Percentiles rank a stretch among this genome's conserved stretches.
Conservation (phyloP, 2,329 filamentous ascomycete genomes). For the Fusarium nematophilum region DNA sequence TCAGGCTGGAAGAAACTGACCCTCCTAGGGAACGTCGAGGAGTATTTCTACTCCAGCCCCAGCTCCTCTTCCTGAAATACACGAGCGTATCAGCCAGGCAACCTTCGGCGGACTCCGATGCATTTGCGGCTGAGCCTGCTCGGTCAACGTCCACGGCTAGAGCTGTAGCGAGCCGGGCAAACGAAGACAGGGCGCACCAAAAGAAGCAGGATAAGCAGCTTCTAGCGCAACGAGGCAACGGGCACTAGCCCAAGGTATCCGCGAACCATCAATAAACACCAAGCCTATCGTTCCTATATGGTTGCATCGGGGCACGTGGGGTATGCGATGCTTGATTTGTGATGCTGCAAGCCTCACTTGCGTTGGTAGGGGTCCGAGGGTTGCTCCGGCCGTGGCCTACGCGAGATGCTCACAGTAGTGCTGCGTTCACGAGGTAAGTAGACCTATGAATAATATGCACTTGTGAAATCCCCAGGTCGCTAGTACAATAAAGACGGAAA, state of each 20-base stretch:
- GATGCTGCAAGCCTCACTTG: constrained; percentile 16
- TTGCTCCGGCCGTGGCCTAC: too few relatives aligned
- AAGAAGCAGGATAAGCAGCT: constrained; percentile 29
- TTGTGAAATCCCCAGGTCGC: too few relatives aligned
- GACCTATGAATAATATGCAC: too few relatives aligned
- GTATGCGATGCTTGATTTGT: constrained; percentile 7
- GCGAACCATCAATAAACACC: background rate
- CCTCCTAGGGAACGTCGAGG: constrained; percentile 10
- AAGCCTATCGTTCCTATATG: background rate
- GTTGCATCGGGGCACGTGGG: constrained; percentile 4
- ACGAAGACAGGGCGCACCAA: constrained; percentile 12
- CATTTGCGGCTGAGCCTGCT: constrained; percentile 40
- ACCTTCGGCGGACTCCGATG: constrained; percentile 40
- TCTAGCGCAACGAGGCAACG: constrained; percentile 31
- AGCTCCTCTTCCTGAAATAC: background rate
- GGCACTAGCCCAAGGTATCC: constrained; percentile 13
- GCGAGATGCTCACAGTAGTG: too few relatives aligned
- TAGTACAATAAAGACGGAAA: too few relatives aligned
- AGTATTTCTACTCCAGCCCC: constrained; percentile 33
- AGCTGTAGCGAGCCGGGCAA: background rate
- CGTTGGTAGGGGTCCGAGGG: too few relatives aligned
- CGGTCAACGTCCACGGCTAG: constrained; percentile 37
- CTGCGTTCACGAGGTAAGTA: too few relatives aligned
- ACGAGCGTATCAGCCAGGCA: constrained; percentile 5
- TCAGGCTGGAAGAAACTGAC: background rate